Evolutionary conservation across 345 rosid genomes (phyloP).

Genomic region (Citrus maxima): DNA sequence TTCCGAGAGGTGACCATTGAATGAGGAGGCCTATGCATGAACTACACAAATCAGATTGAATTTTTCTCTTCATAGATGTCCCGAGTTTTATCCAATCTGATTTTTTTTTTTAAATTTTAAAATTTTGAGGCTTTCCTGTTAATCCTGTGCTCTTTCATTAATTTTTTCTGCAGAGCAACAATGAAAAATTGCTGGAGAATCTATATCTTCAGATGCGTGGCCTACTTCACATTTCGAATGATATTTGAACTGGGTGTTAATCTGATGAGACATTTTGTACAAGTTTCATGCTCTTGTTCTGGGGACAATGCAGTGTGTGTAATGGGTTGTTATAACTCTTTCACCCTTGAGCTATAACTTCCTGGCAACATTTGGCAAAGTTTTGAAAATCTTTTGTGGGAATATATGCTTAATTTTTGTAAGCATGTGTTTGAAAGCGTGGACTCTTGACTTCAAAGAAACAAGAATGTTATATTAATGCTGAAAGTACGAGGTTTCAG

Average conservation of each 20-base stretch:
- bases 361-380: slow-evolving; percentile 10
- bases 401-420: slow-evolving; percentile 4
- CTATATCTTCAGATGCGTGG: slow-evolving; percentile 99
- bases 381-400: neutral
- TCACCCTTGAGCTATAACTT: neutral
- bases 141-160: neutral
- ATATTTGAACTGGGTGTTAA: slow-evolving; percentile 37
- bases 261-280: slow-evolving; percentile 13
- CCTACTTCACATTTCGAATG: slow-evolving; percentile 84
- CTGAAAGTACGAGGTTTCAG: neutral
- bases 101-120: neutral
- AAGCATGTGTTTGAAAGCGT: slow-evolving; percentile 2
- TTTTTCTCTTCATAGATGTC: neutral
- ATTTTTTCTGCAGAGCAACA: slow-evolving; percentile 70
- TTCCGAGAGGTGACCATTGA: neutral
- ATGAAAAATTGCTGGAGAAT: slow-evolving; percentile 91
- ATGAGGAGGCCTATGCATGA: neutral
- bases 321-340: neutral
- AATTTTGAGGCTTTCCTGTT: neutral
- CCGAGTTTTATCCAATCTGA: neutral
- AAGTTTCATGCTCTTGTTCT: neutral
- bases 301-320: neutral
- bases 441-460: slow-evolving; percentile 3
- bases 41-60: neutral
- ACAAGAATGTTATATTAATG: neutral